Evolutionary conservation across 202 grass and related monocot genomes (phyloP), one percentile per base, ranked within the genome.

Genomic region (Thinopyrum obtusiflorum): DNA sequence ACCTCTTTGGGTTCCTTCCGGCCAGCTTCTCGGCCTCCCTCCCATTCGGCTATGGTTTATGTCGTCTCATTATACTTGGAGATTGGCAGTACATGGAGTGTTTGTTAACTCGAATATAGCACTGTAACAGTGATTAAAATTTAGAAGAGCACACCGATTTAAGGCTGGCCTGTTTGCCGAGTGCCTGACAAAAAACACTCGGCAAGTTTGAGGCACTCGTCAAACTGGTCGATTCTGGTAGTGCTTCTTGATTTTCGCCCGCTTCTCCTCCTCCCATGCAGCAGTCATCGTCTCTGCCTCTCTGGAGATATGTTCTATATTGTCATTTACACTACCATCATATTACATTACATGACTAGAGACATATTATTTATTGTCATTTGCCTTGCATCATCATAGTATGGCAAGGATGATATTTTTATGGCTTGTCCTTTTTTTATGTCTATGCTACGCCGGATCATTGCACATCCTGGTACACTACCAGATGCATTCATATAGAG

Each of bases 251-350:
- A 98, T 95, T 53, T 73, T 93, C 0, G 68, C 69, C 76, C 92
- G 0, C 87, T 90, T 91, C 42, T 84, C 92, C 70, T 79, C 86
- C 95, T n/a, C n/a, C n/a, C 95, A 98, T 11, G 78, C 68, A 60
- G 88, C 53, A 7, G 86, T 84, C 88, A 80, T 80, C 21, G 29
- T 61, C 79, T 97, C 87, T 0, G 35, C 67, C 7, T 78, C 64
- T 10, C 40, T 78, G 11, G 74, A 39, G 4, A 55, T 31, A 31
- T 31, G 29, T 31, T 31, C 29, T 31, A 2, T 31, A 31, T 31
- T 31, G 29, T 31, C 29, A 31, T 31, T 31, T 31, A 3, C 29
- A 31, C 29, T 31, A 31, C 29, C 29, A 31, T 31, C 29, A 31
- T 31, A 31, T 31, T 31, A 31, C 29, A 31, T 31, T 31, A 31